Base-by-base conservation (phyloP, 169 alveolate species). In the Plasmodium fragile region DNA sequence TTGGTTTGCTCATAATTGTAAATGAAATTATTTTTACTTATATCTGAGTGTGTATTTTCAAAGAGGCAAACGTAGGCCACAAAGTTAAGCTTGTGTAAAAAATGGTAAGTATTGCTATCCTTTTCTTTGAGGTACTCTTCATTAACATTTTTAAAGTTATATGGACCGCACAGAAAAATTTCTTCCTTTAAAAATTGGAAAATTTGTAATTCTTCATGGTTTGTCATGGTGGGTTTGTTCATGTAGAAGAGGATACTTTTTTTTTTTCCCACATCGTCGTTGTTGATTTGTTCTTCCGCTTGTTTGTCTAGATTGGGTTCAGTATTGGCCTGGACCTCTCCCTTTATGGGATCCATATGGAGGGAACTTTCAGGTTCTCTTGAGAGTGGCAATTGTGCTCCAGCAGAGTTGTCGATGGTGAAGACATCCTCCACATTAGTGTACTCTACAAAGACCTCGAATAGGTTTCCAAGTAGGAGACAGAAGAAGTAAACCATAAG, bases 121-220 rank as follows among this genome's bases (percentile, higher is more conserved):
- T 34, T 78, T 25, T 78, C 82, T 59, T 89, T 89, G 13, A 89
- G 70, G 70, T 55, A 89, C 49, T 89, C 94, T 30, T 36, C 81
- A 55, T 89, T 78, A 30, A 89, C 28, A 78, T 36, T 78, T 36
- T 34, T 10, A 89, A 89, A 89, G 39, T 89, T 77, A 22, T 89
- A 79, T 8, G 81, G 43, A 22, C 49, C 49, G 32, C 94, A 89
- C 71, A 89, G 69, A 78, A 89, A 89, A 25, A 89, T 89, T 36
- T 85, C 93, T 39, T 85, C 93, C 45, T 85, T 85, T 75, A 85
- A 73, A 55, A 85, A 85, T 10, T 85, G 77, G 69, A 85, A 85
- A 49, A 85, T 73, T 75, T 72, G 71, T 85, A 85, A 85, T 30
- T 85, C 70, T 22, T 85, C 87, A 85, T 73, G 79, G 69, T 65